Conservation (phyloP, 2,329 filamentous ascomycete species). For the Cercospora sp. region DNA sequence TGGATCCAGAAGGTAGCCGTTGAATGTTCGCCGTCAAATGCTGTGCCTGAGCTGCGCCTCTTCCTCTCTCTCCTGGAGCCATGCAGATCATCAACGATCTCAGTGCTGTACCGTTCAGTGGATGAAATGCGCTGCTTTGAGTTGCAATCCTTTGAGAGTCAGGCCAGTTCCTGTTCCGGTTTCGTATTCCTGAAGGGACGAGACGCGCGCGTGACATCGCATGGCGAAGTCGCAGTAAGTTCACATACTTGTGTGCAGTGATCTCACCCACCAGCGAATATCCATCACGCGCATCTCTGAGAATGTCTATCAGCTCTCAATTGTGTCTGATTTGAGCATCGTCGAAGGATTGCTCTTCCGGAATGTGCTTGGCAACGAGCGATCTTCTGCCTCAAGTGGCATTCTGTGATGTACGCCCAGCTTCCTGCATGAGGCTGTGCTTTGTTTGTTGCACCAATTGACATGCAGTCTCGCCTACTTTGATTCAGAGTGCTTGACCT, state of each 20-base stretch:
- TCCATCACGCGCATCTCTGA: not conserved
- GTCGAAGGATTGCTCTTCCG: not conserved
- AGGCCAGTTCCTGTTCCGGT: not conserved
- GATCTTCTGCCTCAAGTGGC: not conserved
- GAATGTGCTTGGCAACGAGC: constrained; percentile 1
- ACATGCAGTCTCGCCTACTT: too few species aligned
- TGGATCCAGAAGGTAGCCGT: not conserved
- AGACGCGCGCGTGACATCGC: not conserved
- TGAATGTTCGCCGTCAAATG: not conserved
- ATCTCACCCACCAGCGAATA: not conserved
- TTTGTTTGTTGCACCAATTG: not conserved
- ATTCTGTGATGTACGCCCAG: constrained; percentile 5
- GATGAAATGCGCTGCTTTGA: not conserved
- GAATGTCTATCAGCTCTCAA: not conserved
- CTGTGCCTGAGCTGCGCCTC: not conserved
- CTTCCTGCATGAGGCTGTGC: not conserved
- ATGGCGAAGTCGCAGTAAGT: not conserved
- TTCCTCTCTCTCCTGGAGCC: not conserved
- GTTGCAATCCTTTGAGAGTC: not conserved
- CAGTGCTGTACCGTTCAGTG: not conserved
- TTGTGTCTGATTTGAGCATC: not conserved
- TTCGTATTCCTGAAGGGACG: not conserved
- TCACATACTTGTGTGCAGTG: not conserved
- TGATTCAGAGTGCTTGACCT: not conserved
- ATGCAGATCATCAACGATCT: not conserved